A percentile compares a stretch with the other conserved stretches of the same genome.
Evolutionary conservation across 1,139 yeast species (phyloP).

Genomic region (Candida neerlandica): DNA sequence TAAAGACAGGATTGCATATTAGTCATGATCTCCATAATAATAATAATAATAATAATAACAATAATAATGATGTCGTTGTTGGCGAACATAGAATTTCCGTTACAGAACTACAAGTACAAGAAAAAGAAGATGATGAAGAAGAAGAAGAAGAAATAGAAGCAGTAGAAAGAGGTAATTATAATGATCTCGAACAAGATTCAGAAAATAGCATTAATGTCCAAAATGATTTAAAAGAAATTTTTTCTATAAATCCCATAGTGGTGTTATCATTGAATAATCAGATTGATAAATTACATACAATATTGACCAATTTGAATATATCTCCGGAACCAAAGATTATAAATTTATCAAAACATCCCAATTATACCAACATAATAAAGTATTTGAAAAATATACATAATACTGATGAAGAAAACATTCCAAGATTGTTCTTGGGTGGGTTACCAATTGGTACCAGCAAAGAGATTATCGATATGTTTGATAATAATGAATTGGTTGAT

Average conservation of each 20-base stretch:
- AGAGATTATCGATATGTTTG: slow-evolving; percentile 25
- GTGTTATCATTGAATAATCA: slow-evolving; percentile 20
- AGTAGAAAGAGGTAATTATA: too few relatives aligned
- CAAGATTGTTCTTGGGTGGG: slow-evolving; percentile 37
- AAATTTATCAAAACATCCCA: slow-evolving; percentile 35
- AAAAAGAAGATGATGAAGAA: background rate
- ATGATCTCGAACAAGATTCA: slow-evolving; percentile 18
- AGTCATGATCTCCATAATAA: background rate
- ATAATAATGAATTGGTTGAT: slow-evolving; percentile 22
- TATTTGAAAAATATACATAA: slow-evolving; percentile 25
- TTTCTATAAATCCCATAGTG: slow-evolving; percentile 31
- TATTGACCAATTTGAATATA: slow-evolving; percentile 26
- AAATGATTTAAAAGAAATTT: slow-evolving; percentile 31
- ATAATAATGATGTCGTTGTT: too few relatives aligned
- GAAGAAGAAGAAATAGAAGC: background rate
- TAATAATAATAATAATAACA: background rate
- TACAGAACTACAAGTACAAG: background rate
- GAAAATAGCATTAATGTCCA: slow-evolving; percentile 16
- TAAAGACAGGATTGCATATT: slow-evolving; percentile 9
- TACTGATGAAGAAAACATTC: slow-evolving; percentile 24
- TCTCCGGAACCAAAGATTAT: slow-evolving; percentile 37
- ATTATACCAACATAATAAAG: slow-evolving; percentile 24
- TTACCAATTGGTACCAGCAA: slow-evolving; percentile 31
- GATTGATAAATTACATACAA: slow-evolving; percentile 21
- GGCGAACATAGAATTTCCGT: too few relatives aligned